Evolutionary conservation across 2,329 filamentous ascomycete species (phyloP).

Genomic region (Paramyrothecium sp.): DNA sequence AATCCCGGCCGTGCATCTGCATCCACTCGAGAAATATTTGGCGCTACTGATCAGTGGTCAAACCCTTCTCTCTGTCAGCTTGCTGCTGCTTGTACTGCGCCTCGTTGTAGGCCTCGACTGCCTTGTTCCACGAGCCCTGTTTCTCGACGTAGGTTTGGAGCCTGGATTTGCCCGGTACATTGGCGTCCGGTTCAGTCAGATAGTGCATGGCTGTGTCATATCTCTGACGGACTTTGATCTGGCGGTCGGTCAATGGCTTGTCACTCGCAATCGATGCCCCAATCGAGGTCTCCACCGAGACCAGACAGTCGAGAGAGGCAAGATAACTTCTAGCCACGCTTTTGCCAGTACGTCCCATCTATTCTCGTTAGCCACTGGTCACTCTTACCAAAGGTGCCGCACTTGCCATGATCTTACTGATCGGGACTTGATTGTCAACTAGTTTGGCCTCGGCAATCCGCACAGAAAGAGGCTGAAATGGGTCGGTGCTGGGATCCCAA

Average conservation of each 20-base stretch:
- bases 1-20: background rate
- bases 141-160: constrained; percentile 5
- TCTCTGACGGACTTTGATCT: background rate
- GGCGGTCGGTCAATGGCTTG: background rate
- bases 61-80: background rate
- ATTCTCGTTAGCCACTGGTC: background rate
- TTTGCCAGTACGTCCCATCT: background rate
- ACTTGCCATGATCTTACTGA: background rate
- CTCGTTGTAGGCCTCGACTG: background rate
- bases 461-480: background rate
- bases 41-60: background rate
- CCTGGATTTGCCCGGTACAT: background rate
- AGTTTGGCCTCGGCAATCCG: background rate
- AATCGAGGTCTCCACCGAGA: background rate
- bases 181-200: background rate
- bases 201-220: background rate
- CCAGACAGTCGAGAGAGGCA: background rate
- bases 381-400: too few relatives aligned
- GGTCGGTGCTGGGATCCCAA: background rate
- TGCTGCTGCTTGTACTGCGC: background rate
- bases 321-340: background rate
- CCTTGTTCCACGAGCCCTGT: background rate
- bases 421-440: background rate
- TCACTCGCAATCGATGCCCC: background rate
- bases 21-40: background rate